Percentiles rank a stretch among this genome's conserved stretches.
Evolutionary conservation across 2,329 filamentous ascomycete genomes (phyloP).

Genomic region (Trichoderma breve): DNA sequence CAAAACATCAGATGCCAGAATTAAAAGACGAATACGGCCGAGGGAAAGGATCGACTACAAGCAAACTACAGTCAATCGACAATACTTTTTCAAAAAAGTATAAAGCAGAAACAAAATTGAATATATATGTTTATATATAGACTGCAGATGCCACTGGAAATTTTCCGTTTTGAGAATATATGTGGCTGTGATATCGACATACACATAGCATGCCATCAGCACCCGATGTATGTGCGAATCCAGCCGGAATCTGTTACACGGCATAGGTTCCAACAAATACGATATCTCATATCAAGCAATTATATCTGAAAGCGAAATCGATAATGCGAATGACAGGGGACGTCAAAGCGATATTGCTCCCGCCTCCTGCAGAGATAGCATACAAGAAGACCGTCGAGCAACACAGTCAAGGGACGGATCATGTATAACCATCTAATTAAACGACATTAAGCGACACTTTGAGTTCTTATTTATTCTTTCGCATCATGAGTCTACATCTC

Average conservation of each 20-base stretch:
- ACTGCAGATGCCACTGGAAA: background rate
- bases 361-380: background rate
- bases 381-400: background rate
- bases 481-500: background rate
- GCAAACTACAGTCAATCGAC: too few relatives aligned
- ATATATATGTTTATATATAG: background rate
- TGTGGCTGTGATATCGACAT: background rate
- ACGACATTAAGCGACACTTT: background rate
- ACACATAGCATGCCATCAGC: background rate
- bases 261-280: background rate
- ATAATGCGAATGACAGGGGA: background rate
- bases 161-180: background rate
- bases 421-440: background rate
- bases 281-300: background rate
- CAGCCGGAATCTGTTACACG: background rate
- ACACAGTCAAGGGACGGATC: background rate
- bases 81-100: too few relatives aligned
- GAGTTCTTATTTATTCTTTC: background rate
- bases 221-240: background rate
- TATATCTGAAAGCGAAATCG: background rate
- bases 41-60: background rate
- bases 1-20: background rate
- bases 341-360: background rate
- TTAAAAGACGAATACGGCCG: background rate
- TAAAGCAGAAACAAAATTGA: background rate